Evolutionary conservation across 192 early-diverging fungal genomes (phyloP).

Genomic region (Coemansia pectinata): DNA sequence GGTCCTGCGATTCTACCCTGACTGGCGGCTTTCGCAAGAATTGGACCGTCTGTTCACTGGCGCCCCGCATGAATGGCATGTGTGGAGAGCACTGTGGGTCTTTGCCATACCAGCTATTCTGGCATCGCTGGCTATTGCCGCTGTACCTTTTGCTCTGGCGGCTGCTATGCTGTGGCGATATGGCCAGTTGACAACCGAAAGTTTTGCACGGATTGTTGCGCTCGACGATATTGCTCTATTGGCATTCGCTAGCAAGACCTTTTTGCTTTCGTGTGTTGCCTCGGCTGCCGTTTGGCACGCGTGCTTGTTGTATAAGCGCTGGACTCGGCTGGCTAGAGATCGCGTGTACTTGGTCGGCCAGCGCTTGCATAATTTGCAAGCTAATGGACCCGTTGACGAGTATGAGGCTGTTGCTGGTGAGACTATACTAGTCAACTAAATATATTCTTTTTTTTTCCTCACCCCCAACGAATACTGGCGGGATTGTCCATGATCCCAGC

Average conservation of each 20-base stretch:
- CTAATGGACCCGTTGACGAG: background rate
- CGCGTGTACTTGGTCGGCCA: constrained; percentile 84
- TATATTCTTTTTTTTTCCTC: background rate
- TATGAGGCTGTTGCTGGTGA: background rate
- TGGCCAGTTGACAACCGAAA: constrained; percentile 23
- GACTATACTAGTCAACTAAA: background rate
- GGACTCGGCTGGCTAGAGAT: constrained; percentile 80
- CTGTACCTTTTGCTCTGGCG: constrained; percentile 28
- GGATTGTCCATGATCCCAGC: background rate
- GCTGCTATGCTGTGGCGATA: constrained; percentile 6
- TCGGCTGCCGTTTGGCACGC: constrained; percentile 25
- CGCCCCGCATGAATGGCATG: constrained; percentile 42
- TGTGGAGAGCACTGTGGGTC: constrained; percentile 19
- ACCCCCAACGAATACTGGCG: background rate
- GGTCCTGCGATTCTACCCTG: constrained; percentile 29
- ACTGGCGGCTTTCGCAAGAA: constrained; percentile 12
- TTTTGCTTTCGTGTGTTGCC: constrained; percentile 13
- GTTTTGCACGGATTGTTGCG: constrained; percentile 10
- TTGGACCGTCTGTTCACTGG: constrained; percentile 34
- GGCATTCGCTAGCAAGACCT: constrained; percentile 22
- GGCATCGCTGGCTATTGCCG: background rate
- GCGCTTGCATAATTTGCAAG: constrained; percentile 77
- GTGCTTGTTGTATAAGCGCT: constrained; percentile 57
- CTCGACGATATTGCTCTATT: constrained; percentile 26
- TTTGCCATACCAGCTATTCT: constrained; percentile 30